Evolutionary conservation across 2,329 filamentous ascomycete genomes (phyloP), one percentile per base, ranked within the genome.

Genomic region (Cytospora paraplurivora): DNA sequence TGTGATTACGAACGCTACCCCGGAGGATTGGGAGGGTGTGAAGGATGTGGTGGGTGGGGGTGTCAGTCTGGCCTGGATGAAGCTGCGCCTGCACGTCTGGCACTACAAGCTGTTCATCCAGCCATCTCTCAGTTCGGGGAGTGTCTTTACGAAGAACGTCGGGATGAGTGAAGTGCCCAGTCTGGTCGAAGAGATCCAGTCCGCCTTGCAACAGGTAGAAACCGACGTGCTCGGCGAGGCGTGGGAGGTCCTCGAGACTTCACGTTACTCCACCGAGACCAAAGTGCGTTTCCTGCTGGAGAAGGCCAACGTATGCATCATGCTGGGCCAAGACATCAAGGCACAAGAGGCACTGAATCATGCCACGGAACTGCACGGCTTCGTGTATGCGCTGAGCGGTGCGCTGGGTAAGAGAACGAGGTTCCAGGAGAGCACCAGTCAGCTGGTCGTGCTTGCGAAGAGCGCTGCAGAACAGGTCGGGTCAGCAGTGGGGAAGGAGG

Each of bases 401-500:
- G 86, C 91, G 27, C 76, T 99, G 68, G 95, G 95, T 17, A 98
- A 93, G 77, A 81, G 90, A 65, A 96, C 92, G 1, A 89, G 85
- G 69, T 96, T 88, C 63, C 92, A 96, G 74, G 83, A 92, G 65
- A 89, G 88, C 70, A 88, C 88, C 66, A 97, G 92, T 70, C 95
- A 99, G 75, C 82, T 99, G 34, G 90, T 99, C 1, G 92, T 99
- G 2, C 79, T 98, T 35, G 95, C 95, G 0, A 92, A 87, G 74
- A 97, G 93, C 72, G 80, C 80, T 7, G 77, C 78, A 5, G 68
- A 69, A 12, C 62, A 64, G 0, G 63, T 64, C 15, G 54, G 51
- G 4, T 56, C 62, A 5, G 67, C 63, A 6, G 67, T 66, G 1
- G 69, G 67, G 32, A 67, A 71, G 6, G 66, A 71, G 1, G 69